A percentile compares a stretch with the other conserved stretches of the same genome.
phyloP scores from a whole-genome alignment of 169 alveolate species.

The Plasmodium gonderi region DNA sequence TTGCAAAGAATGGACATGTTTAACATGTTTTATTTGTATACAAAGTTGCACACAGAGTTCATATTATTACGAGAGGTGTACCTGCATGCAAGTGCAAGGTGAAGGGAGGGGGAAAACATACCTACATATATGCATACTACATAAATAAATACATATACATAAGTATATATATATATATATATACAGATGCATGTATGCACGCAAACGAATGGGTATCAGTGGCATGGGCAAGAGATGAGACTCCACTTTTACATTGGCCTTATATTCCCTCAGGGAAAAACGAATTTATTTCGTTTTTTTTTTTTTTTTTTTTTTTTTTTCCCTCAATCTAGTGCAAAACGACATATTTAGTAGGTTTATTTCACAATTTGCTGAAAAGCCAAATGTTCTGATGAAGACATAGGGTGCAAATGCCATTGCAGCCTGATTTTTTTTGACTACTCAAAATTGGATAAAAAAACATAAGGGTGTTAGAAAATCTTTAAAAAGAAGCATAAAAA shows the following conservation, averaged over 20 bases:
- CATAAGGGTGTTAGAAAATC: neutral
- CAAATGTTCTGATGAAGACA: neutral
- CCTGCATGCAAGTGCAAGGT: slow-evolving; percentile 6
- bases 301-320: neutral
- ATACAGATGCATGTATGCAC: neutral
- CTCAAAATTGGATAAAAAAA: neutral
- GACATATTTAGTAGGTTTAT: neutral
- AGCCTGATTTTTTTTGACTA: neutral
- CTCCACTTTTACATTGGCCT: neutral
- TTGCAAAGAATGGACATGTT: neutral
- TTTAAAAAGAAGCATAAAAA: neutral
- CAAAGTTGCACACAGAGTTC: neutral
- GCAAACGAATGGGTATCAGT: neutral
- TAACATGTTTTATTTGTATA: neutral
- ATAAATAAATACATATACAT: neutral
- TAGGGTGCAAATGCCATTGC: neutral
- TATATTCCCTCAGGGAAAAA: neutral
- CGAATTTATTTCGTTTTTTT: neutral
- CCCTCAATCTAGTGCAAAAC: neutral
- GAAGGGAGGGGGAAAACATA: neutral
- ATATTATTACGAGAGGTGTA: neutral
- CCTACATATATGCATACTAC: neutral
- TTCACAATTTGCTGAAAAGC: neutral
- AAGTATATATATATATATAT: neutral
- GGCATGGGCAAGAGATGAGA: neutral